Base-by-base conservation (phyloP, 176 grass and related monocot genomes). In the Poa pratensis region DNA sequence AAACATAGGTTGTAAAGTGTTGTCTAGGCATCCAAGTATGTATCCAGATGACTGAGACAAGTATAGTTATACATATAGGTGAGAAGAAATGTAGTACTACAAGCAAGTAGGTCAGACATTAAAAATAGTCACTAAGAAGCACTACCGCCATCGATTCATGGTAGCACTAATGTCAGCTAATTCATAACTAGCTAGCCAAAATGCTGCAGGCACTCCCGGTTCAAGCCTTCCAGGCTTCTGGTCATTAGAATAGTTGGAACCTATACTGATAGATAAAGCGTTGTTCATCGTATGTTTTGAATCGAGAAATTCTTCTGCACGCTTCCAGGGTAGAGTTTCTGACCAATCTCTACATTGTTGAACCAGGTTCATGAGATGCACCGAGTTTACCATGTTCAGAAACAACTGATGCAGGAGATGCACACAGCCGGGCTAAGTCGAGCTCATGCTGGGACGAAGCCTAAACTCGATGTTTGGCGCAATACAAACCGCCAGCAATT, bases 311-410 rank as follows among this genome's bases (percentile, higher is more conserved):
- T 63, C 23, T 24, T 72, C 2, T 72, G 69, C 39, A 72, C n/a
- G 5, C 23, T 40, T 6, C 5, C 16, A 35, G 18, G 4, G 32
- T 15, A 30, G 54, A 67, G 11, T 28, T 80, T 48, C 75, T 86
- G 0, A 87, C 69, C 11, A 5, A 14, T 77, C 9, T 64, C 7
- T 50, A 30, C 16, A 27, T 43, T 35, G 13, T 37, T 80, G 54
- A 55, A 75, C 9, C 88, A 95, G 93, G 93, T 95, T 11, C 88
- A 92, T 34, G 90, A 95, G 57, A 18, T 95, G 83, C 93, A 95
- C 80, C 83, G 88, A 28, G 5, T 95, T n/a, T 95, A 92, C 66
- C 71, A 63, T 18, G 86, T 92, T 43, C 93, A 92, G 80, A 90
- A 82, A 57, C 80, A 82, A 2, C 9, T 92, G 53, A 95, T 89